Base-by-base conservation (phyloP, 2,329 filamentous ascomycete species). In the Colletotrichum godetiae region DNA sequence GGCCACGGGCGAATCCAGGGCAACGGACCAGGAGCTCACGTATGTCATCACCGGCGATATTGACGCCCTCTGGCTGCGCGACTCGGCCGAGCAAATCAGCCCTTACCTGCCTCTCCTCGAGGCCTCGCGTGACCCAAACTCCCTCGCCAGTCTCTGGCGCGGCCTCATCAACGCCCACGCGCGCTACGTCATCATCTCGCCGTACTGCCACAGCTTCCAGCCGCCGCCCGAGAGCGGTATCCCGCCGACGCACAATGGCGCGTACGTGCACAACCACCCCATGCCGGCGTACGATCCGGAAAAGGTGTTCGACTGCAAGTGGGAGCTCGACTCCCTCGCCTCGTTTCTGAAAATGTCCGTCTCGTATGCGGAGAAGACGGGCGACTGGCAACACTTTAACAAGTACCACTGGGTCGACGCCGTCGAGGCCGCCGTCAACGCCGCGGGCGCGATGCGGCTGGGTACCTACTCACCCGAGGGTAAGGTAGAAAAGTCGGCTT, bases 201-300 rank as follows among this genome's bases (percentile, higher is more conserved):
- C 95, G 0, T 97, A 97, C 82, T 98, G 95, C 87, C 97, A 97
- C 80, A 93, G 94, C 13, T 97, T 97, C 83, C 95, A 97, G 80
- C 94, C 95, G 2, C 95, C 95, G 0, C 88, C 90, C 2, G 93
- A 94, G 64, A 95, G 93, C 64, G 90, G 91, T 3, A 87, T 96
- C 42, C 78, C 82, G 2, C 88, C 92, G 2, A 85, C 87, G 0
- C 79, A 83, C 13, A 93, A 93, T 78, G 85, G 87, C 2, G 90
- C 89, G 0, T 88, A 86, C 77, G 89, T 88, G 71, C 88, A 89
- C 2, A 92, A 92, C 80, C 75, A 85, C 83, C 79, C 81, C 82
- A 90, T 74, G 86, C 94, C 95, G 0, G 83, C 87, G 35, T 92
- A 94, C 29, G 93, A 93, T 78, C 87, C 88, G 1, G 86, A 86